Conservation (phyloP, 2,329 filamentous ascomycete genomes). For the Alternaria infectoria region DNA sequence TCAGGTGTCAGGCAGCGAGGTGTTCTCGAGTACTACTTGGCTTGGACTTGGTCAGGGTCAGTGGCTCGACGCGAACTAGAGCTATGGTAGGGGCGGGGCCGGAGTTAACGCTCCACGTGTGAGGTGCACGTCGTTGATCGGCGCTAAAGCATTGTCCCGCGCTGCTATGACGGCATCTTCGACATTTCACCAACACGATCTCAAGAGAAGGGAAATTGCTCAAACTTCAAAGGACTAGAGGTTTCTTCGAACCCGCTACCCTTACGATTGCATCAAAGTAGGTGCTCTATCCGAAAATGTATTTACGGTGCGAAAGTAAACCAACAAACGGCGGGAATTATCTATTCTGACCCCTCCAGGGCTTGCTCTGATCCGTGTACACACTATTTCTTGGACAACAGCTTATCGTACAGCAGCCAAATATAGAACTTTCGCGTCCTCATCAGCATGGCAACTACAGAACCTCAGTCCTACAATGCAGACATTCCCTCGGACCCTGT, state of each 20-base stretch:
- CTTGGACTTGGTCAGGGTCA: neutral
- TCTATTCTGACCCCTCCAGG: neutral
- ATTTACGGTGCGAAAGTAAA: neutral
- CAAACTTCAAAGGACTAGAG: neutral
- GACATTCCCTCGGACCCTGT: constrained; percentile 37
- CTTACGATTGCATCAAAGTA: neutral
- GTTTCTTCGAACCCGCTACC: neutral
- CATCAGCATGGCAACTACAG: constrained; percentile 33
- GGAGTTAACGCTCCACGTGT: constrained; percentile 23
- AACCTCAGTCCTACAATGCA: constrained; percentile 32
- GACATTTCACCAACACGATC: constrained; percentile 3
- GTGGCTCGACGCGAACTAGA: constrained; percentile 11
- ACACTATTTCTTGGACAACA: neutral
- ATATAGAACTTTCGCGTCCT: neutral
- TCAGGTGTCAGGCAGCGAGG: neutral
- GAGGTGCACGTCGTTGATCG: constrained; percentile 17
- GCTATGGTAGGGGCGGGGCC: constrained; percentile 13
- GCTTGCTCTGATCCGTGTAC: neutral
- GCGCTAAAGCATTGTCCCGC: constrained; percentile 12
- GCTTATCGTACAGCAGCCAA: neutral
- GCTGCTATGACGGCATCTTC: constrained; percentile 28
- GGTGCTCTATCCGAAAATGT: neutral
- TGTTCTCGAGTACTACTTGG: neutral
- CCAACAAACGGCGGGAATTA: neutral
- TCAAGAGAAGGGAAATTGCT: neutral